These are phyloP conservation scores for Ceratocystis cubensis DNA, from an alignment of 2,329 filamentous ascomycete genomes.

Conservation along the genomic window DNA sequence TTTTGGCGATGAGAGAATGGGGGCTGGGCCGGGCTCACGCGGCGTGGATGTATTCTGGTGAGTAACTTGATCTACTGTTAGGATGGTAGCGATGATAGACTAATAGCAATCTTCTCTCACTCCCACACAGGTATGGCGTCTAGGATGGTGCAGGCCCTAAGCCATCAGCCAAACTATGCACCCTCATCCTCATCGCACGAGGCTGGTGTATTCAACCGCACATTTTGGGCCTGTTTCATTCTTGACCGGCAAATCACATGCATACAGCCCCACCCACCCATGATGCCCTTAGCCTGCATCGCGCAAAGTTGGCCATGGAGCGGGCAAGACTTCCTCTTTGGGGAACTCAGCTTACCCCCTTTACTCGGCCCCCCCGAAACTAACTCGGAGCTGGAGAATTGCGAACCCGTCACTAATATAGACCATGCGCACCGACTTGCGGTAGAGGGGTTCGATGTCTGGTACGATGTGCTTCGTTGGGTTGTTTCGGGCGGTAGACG, in stretches of 20 bases:
- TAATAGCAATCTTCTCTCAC: neutral
- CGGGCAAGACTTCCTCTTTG: conserved; percentile 32
- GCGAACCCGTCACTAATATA: conserved; percentile 27
- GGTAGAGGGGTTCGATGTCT: conserved; percentile 35
- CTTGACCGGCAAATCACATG: conserved; percentile 35
- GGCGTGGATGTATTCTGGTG: conserved; percentile 17
- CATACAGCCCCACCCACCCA: conserved; percentile 31
- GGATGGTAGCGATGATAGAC: neutral
- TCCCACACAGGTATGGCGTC: conserved; percentile 10
- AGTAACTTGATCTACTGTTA: neutral
- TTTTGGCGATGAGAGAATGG: conserved; percentile 13
- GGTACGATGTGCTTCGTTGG: conserved; percentile 32
- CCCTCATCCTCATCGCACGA: neutral
- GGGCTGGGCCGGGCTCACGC: neutral
- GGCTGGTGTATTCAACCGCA: conserved; percentile 22
- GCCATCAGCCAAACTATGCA: neutral
- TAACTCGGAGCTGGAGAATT: neutral
- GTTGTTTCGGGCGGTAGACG: conserved; percentile 34
- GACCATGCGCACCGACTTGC: conserved; percentile 23
- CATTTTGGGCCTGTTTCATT: conserved; percentile 36
- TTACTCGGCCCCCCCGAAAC: neutral
- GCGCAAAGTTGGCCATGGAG: conserved; percentile 26
- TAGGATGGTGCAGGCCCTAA: conserved; percentile 12
- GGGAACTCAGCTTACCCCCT: conserved; percentile 24
- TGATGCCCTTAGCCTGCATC: conserved; percentile 30